Evolutionary conservation across 768 basidiomycete genomes (phyloP).

Genomic region (Lactifluus pinguis): DNA sequence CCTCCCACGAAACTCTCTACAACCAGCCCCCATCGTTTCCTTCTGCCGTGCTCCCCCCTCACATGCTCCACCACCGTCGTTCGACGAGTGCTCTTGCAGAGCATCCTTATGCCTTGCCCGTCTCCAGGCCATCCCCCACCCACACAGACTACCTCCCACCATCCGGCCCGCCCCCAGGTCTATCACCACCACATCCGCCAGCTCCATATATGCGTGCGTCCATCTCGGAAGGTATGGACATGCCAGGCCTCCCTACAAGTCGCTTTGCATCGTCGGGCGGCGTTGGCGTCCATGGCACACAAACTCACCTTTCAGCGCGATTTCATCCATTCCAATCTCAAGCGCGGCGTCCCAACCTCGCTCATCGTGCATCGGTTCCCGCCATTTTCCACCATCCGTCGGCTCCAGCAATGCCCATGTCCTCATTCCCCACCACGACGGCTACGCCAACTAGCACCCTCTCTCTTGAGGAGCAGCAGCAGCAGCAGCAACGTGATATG

Average conservation of each 20-base stretch:
- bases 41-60: conserved; percentile 3
- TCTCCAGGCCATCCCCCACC: not conserved
- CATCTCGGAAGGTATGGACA: conserved; percentile 15
- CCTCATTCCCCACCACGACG: not conserved
- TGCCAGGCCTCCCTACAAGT: conserved; percentile 3
- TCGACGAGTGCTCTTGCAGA: conserved; percentile 11
- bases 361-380: conserved; percentile 18
- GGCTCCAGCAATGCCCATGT: conserved; percentile 1
- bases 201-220: conserved; percentile 14
- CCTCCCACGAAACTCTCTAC: not conserved
- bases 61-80: conserved; percentile 14
- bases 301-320: not conserved
- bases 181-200: conserved; percentile 1
- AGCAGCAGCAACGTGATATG: conserved; percentile 4
- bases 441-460: not conserved
- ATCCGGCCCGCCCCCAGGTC: conserved; percentile 7
- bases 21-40: conserved; percentile 6
- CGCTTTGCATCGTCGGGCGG: not conserved
- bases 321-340: conserved; percentile 10
- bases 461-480: conserved; percentile 8
- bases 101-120: conserved; percentile 7
- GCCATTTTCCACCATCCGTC: conserved; percentile 9
- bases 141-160: conserved; percentile 7
- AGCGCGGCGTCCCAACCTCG: conserved; percentile 14
- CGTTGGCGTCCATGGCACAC: not conserved